Conservation (phyloP, 306 rosid species). For the Parietaria judaica region DNA sequence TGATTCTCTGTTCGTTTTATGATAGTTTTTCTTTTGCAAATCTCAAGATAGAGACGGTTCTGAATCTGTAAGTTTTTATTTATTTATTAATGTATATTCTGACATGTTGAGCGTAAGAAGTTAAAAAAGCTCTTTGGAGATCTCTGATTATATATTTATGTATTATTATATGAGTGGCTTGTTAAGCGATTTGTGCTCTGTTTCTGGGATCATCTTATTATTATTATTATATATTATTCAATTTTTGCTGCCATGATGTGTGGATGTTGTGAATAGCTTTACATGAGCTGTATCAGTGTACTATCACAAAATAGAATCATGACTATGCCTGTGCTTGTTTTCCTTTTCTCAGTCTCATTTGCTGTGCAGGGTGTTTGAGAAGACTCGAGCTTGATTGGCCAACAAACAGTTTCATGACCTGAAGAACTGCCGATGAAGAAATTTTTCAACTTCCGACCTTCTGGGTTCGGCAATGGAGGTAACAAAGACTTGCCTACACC, state of each 20-base stretch:
- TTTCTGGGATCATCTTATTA: background rate
- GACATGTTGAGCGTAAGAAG: background rate
- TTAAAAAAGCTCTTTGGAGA: background rate
- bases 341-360: background rate
- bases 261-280: background rate
- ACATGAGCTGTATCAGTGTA: background rate
- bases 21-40: background rate
- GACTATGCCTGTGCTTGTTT: background rate
- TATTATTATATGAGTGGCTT: too few species aligned
- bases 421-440: slow-evolving; percentile 56
- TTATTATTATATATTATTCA: background rate
- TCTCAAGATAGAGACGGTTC: slow-evolving; percentile 12
- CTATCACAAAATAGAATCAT: slow-evolving; percentile 11
- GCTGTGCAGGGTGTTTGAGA: slow-evolving; percentile 21
- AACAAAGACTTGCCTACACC: slow-evolving; percentile 35
- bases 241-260: background rate
- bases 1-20: slow-evolving; percentile 7
- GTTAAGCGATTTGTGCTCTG: too few species aligned
- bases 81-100: slow-evolving; percentile 2
- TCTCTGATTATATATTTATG: background rate
- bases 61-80: slow-evolving; percentile 12
- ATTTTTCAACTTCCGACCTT: slow-evolving; percentile 72
- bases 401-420: slow-evolving; percentile 26
- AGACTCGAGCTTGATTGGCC: slow-evolving; percentile 18
- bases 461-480: slow-evolving; percentile 52